These are phyloP conservation scores for Rhodosporidiobolus odoratus DNA, from an alignment of 768 basidiomycete genomes.

Conservation along the genomic window DNA sequence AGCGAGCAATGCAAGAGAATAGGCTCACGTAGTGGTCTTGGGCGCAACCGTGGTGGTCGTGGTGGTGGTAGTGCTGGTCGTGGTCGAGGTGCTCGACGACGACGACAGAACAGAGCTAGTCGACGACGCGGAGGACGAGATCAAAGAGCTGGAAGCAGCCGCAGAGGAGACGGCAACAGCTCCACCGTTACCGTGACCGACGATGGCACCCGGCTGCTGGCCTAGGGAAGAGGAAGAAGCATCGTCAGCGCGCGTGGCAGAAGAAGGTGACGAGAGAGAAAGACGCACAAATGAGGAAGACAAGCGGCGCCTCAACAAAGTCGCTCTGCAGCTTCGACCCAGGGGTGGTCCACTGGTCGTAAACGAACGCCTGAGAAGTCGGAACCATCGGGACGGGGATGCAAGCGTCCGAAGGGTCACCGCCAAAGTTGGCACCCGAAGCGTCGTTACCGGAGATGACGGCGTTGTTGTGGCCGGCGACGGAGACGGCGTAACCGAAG, in stretches of 20 bases:
- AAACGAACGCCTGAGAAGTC: conserved; percentile 28
- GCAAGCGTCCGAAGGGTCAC: conserved; percentile 19
- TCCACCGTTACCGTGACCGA: not conserved
- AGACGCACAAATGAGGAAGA: conserved; percentile 30
- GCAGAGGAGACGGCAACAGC: not conserved
- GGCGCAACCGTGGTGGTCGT: not conserved
- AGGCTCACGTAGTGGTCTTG: not conserved
- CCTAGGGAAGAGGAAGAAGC: conserved; percentile 4
- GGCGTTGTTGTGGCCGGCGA: conserved; percentile 37
- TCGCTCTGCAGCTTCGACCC: conserved; percentile 23
- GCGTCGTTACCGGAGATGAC: conserved; percentile 39
- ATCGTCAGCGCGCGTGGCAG: no score
- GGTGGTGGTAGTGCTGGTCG: not conserved
- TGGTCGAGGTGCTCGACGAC: not conserved
- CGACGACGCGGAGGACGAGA: not conserved
- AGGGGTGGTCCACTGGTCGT: conserved; percentile 28
- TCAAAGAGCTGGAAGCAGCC: conserved; percentile 7
- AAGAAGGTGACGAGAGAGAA: not conserved
- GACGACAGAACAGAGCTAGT: not conserved
- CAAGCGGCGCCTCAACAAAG: conserved; percentile 13
- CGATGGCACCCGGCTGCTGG: conserved; percentile 16
- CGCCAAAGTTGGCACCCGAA: conserved; percentile 36
- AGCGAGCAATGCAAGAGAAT: not conserved
- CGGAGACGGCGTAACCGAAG: conserved; percentile 41
- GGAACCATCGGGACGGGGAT: conserved; percentile 11